phyloP scores from a whole-genome alignment of 768 basidiomycete species.

The Jaapia argillacea region DNA sequence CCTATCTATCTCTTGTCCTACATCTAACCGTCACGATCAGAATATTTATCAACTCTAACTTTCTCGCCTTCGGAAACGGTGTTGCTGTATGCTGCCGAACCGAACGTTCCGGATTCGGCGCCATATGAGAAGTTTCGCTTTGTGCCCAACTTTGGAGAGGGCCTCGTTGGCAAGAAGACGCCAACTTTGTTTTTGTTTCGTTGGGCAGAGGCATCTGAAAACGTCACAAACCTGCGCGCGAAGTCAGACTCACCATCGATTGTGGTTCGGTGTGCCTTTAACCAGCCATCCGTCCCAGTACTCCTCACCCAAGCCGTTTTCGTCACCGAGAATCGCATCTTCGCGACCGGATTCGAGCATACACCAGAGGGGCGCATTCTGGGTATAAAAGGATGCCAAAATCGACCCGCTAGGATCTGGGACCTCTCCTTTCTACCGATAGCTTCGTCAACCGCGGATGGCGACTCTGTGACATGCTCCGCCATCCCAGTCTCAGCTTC shows the following conservation, averaged over 20 bases:
- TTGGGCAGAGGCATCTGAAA: conserved; percentile 22
- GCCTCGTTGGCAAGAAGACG: conserved; percentile 37
- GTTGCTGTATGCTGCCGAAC: conserved; percentile 55
- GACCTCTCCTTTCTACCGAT: conserved; percentile 28
- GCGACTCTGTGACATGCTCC: too few species aligned
- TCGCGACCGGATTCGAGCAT: conserved; percentile 54
- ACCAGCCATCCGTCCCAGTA: conserved; percentile 12
- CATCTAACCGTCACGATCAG: conserved; percentile 20
- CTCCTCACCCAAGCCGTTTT: conserved; percentile 52
- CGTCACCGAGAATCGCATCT: conserved; percentile 28
- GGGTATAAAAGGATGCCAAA: conserved; percentile 50
- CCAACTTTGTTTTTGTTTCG: conserved; percentile 46
- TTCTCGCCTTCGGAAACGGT: conserved; percentile 45
- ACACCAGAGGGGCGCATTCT: conserved; percentile 47
- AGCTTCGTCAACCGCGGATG: too few species aligned
- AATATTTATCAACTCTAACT: conserved; percentile 36
- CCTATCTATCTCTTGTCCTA: background rate
- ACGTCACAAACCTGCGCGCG: too few species aligned
- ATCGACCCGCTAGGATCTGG: conserved; percentile 51
- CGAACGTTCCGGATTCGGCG: conserved; percentile 20
- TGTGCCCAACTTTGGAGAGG: conserved; percentile 55
- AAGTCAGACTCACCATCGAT: too few species aligned
- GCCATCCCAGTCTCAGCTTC: too few species aligned
- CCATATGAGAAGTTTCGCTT: conserved; percentile 38
- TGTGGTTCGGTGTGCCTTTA: conserved; percentile 5